phyloP scores from a whole-genome alignment of 2,329 filamentous ascomycete genomes.

The Teratosphaeria zuluensis region DNA sequence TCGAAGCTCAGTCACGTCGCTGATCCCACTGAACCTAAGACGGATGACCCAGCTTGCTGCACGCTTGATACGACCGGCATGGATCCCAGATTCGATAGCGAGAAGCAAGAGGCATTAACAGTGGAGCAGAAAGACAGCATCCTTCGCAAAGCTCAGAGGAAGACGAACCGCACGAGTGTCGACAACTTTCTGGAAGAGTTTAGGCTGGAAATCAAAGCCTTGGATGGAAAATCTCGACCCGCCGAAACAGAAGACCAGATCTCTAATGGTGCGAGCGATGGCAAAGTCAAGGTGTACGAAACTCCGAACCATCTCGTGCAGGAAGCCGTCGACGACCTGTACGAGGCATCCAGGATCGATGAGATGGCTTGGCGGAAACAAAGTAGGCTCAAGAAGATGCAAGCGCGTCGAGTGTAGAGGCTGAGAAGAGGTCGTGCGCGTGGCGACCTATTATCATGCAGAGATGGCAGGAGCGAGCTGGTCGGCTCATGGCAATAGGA shows the following conservation, averaged over 20 bases:
- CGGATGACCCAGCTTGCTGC: background rate
- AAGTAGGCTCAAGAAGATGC: background rate
- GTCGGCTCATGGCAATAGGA: no score
- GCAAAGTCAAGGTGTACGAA: background rate
- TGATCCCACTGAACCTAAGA: background rate
- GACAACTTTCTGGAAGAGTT: background rate
- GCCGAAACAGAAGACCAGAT: background rate
- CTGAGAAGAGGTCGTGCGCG: no score
- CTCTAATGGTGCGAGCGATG: background rate
- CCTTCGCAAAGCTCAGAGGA: background rate
- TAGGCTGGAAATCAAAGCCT: background rate
- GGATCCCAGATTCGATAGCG: background rate
- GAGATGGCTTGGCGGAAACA: background rate
- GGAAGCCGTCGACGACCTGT: background rate
- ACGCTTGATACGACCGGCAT: background rate
- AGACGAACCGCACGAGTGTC: background rate
- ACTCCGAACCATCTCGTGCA: background rate
- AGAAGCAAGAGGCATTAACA: background rate
- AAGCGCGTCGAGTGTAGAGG: background rate
- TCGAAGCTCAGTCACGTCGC: background rate
- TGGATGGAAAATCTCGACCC: background rate
- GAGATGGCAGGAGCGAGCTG: no score
- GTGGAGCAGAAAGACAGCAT: background rate
- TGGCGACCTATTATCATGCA: no score
- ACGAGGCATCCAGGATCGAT: background rate